Evolutionary conservation across 1,284 basidiomycete genomes (phyloP).

Genomic region (Grifola frondosa): DNA sequence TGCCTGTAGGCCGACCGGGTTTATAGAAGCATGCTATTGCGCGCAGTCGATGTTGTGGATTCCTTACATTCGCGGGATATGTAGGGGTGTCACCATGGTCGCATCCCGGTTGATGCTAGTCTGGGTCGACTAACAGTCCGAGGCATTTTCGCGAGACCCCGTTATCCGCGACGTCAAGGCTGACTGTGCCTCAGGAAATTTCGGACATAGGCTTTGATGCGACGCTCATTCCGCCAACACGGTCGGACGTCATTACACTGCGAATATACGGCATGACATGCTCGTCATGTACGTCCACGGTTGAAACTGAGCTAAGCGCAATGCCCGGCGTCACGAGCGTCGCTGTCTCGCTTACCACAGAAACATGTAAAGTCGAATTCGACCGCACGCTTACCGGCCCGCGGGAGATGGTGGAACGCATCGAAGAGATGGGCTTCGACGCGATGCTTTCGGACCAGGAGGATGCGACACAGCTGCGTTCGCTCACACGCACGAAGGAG

Average conservation of each 20-base stretch:
- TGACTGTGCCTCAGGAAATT: slow-evolving; percentile 63
- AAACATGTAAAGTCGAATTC: slow-evolving; percentile 75
- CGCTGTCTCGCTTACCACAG: slow-evolving; percentile 72
- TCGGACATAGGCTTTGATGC: slow-evolving; percentile 93
- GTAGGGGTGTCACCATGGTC: too few species aligned
- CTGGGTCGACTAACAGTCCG: too few species aligned
- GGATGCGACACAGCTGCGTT: slow-evolving; percentile 86
- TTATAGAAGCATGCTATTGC: too few species aligned
- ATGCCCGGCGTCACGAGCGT: slow-evolving; percentile 78
- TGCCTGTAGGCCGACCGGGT: too few species aligned
- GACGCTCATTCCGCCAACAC: slow-evolving; percentile 61
- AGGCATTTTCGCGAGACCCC: too few species aligned
- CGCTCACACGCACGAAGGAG: slow-evolving; percentile 90
- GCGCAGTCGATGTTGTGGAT: too few species aligned
- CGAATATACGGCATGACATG: slow-evolving; percentile 92
- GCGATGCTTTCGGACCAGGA: slow-evolving; percentile 83
- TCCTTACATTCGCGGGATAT: too few species aligned
- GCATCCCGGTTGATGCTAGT: too few species aligned
- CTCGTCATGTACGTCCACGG: slow-evolving; percentile 76
- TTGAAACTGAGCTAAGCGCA: slow-evolving; percentile 69
- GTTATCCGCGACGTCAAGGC: slow-evolving; percentile 2
- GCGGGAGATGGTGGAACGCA: slow-evolving; percentile 82
- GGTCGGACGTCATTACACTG: slow-evolving; percentile 68
- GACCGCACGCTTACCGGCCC: slow-evolving; percentile 75
- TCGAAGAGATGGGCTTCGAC: slow-evolving; percentile 90